phyloP scores from a whole-genome alignment of 805 yeast genomes.

The Candida boleticola region DNA sequence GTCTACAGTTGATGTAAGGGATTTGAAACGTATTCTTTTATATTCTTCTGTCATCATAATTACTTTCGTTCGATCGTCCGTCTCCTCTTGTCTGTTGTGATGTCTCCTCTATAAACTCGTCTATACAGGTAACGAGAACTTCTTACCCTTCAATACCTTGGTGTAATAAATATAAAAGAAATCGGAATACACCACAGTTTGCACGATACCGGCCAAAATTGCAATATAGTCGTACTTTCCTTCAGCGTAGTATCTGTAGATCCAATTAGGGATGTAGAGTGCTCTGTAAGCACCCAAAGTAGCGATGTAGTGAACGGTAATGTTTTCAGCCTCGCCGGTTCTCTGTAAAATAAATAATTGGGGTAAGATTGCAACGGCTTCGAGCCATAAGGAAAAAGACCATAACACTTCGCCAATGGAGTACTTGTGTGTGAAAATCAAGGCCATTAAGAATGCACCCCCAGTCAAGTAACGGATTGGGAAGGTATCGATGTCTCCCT shows the following conservation, averaged over 20 bases:
- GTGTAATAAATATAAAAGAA: conserved; percentile 89
- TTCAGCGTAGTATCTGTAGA: conserved; percentile 75
- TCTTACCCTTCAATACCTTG: conserved; percentile 73
- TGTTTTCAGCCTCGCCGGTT: conserved; percentile 81
- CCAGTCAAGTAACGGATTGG: conserved; percentile 67
- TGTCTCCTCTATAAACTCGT: neutral
- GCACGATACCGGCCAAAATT: conserved; percentile 76
- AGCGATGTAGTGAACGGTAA: conserved; percentile 90
- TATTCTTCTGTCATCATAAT: too few species aligned
- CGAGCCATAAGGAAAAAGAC: conserved; percentile 92
- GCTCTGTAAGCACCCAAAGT: conserved; percentile 90
- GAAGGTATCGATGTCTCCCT: conserved; percentile 67
- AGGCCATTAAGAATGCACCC: conserved; percentile 52
- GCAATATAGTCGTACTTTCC: conserved; percentile 67
- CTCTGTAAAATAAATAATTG: conserved; percentile 88
- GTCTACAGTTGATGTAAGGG: too few species aligned
- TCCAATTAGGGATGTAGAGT: conserved; percentile 91
- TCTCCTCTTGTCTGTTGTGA: conserved; percentile 1
- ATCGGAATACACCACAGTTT: conserved; percentile 87
- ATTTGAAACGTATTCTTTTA: too few species aligned
- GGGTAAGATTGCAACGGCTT: conserved; percentile 87
- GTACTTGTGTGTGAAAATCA: conserved; percentile 68
- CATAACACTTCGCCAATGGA: conserved; percentile 65
- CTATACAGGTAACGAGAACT: conserved; percentile 66
- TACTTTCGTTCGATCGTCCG: too few species aligned